Evolutionary conservation across 2,329 filamentous ascomycete species (phyloP), one percentile per base, ranked within the genome.

Genomic region (Aspergillus sclerotialis): DNA sequence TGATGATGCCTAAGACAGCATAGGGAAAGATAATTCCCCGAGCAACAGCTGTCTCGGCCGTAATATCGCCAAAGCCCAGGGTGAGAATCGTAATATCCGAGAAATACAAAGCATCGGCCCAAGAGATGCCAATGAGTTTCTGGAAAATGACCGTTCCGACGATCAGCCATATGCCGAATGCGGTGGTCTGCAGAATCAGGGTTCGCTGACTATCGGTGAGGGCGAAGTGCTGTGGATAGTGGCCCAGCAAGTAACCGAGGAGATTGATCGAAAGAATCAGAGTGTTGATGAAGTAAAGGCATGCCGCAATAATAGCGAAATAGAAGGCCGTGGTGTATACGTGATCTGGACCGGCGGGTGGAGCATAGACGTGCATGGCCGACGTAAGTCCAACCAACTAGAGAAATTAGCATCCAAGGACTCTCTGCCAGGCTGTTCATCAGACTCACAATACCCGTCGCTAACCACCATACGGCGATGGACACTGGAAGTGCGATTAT

Each of bases 111-210:
- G 78, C 77, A 49, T 95, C 85, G 1, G 85, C 75, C 51, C 82
- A 94, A 13, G 70, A 65, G 80, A 88, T 92, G 3, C 63, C 72
- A 41, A 94, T 82, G 3, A 92, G 72, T 2, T 67, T 67, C 5
- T 78, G 76, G 52, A 92, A 94, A 0, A 94, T 64, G 0, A 80
- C 74, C 0, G 82, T 86, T 1, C 89, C 89, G 2, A 87, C 61
- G 0, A 84, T 78, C 0, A 95, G 67, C 68, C 92, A 94, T 30
- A 85, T 63, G 33, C 94, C 80, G 53, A 93, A 85, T 36, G 84
- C 67, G 60, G 93, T 93, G 1, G 87, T 94, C 60, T 95, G 89
- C 17, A 94, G 64, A 69, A 95, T 94, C 14, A 95, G 67, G 0
- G 86, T 94, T 7, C 89, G 76, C 58, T 95, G 89, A 40, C 82